These are phyloP conservation scores for Melianthus villosus DNA, from an alignment of 441 rosid species.

Conservation along the genomic window DNA sequence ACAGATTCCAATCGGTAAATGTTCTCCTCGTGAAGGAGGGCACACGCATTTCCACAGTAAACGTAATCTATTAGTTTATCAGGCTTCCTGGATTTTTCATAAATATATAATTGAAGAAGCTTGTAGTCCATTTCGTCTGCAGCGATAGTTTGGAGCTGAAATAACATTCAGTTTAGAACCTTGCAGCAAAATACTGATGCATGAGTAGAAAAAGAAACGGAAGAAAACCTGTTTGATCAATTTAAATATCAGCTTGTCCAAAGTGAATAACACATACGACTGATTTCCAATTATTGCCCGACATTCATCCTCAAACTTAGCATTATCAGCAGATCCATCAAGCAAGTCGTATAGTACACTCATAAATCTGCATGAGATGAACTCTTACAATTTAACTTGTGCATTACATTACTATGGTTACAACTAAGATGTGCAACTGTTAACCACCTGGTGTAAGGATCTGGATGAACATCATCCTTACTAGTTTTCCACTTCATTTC, in stretches of 20 bases:
- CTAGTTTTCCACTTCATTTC: constrained; percentile 87
- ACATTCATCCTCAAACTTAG: constrained; percentile 94
- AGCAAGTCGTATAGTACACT: constrained; percentile 81
- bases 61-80: constrained; percentile 51
- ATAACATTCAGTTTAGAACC: constrained; percentile 2
- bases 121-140: constrained; percentile 80
- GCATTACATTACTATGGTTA: too few relatives aligned
- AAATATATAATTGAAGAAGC: constrained; percentile 62
- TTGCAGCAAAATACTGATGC: constrained; percentile 1
- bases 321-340: constrained; percentile 86
- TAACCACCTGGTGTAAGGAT: constrained; percentile 72
- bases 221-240: constrained; percentile 49
- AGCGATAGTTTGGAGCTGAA: constrained; percentile 74
- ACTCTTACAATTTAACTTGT: too few relatives aligned
- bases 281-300: constrained; percentile 91
- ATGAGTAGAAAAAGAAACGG: neutral
- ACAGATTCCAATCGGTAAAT: constrained; percentile 88
- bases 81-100: constrained; percentile 69
- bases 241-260: constrained; percentile 86
- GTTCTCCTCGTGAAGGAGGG: constrained; percentile 76
- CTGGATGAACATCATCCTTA: constrained; percentile 43
- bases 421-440: too few relatives aligned
- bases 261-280: constrained; percentile 80
- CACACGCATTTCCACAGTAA: constrained; percentile 71
- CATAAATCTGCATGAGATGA: constrained; percentile 47